Base-by-base conservation (phyloP, 805 yeast species). In the Saccharomycopsis oosterbeekiorum region DNA sequence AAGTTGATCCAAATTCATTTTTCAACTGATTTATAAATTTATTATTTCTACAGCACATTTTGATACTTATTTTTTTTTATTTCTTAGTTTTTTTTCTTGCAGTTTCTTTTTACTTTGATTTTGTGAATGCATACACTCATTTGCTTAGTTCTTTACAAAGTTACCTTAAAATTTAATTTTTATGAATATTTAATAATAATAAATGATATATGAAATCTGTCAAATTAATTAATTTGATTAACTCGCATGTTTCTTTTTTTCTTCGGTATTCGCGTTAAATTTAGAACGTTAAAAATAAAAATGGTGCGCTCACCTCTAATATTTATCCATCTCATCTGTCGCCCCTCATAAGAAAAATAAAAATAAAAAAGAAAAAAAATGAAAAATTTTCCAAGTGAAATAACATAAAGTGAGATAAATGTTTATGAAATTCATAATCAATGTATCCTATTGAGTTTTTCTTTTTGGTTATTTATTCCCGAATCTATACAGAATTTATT, bases 1-100 rank as follows among this genome's bases (percentile, higher is more conserved):
- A 63, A 24, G 64, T 61, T 55, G 65, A 59, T 34, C 62, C 62
- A n/a, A 37, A 43, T 37, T 55, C 62, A 9, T 59, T 59, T 56
- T 17, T 59, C 36, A 42, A 59, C 26, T 59, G 39, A 59, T 39
- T 15, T 42, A 42, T n/a, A n/a, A n/a, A n/a, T n/a, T n/a, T 17
- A 6, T 21, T 14, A 5, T 10, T 37, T 10, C 15, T 12, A 4
- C 15, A 5, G 15, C 41, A 12, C 41, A 37, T 37, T 37, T 37
- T n/a, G n/a, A n/a, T n/a, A n/a, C n/a, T n/a, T n/a, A n/a, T n/a
- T n/a, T 12, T 11, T 37, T 37, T 5, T 14, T 37, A 5, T 4
- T 37, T 37, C 12, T 37, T 37, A 12, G 15, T 12, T 37, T 37
- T 37, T 37, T 37, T 36, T 36, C 11, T 37, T 37, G 15, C 5